Percentiles rank a stretch among this genome's conserved stretches.
Conservation (phyloP, 129 eudicot genomes). For the Daucus carota region DNA sequence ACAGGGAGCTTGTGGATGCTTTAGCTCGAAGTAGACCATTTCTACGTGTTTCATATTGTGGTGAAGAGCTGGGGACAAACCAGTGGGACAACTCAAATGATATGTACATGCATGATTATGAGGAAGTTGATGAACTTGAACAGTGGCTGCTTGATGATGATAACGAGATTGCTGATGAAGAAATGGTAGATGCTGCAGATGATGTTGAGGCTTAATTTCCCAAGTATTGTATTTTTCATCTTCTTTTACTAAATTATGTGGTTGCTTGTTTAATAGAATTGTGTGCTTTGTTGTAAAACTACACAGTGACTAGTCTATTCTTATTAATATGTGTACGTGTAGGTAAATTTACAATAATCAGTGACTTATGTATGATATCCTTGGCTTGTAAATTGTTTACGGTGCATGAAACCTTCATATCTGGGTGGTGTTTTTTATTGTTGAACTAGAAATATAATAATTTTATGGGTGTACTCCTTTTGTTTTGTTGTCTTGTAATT, state of each 20-base stretch:
- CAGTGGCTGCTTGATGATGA: slow-evolving; percentile 64
- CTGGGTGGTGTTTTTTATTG: too few species aligned
- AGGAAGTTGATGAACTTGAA: slow-evolving; percentile 85
- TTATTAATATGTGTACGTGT: background rate
- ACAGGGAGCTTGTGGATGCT: slow-evolving; percentile 60
- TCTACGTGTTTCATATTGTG: slow-evolving; percentile 55
- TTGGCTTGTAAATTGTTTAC: background rate
- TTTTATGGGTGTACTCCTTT: background rate
- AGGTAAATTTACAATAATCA: background rate
- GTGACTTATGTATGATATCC: background rate
- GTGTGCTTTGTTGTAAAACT: background rate
- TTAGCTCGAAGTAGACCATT: slow-evolving; percentile 63
- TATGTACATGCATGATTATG: slow-evolving; percentile 61
- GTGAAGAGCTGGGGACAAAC: slow-evolving; percentile 81
- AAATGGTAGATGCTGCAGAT: slow-evolving; percentile 27
- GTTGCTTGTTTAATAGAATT: background rate
- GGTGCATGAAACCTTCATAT: background rate
- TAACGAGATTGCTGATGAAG: slow-evolving; percentile 45
- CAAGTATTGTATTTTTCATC: background rate
- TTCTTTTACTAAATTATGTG: background rate
- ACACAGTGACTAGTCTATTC: background rate
- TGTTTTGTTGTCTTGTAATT: background rate
- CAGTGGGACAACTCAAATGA: slow-evolving; percentile 80
- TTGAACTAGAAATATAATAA: too few species aligned
- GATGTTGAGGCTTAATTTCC: slow-evolving; percentile 18